These are phyloP conservation scores for Athelia psychrophila DNA, from an alignment of 1,284 basidiomycete species.

Conservation along the genomic window DNA sequence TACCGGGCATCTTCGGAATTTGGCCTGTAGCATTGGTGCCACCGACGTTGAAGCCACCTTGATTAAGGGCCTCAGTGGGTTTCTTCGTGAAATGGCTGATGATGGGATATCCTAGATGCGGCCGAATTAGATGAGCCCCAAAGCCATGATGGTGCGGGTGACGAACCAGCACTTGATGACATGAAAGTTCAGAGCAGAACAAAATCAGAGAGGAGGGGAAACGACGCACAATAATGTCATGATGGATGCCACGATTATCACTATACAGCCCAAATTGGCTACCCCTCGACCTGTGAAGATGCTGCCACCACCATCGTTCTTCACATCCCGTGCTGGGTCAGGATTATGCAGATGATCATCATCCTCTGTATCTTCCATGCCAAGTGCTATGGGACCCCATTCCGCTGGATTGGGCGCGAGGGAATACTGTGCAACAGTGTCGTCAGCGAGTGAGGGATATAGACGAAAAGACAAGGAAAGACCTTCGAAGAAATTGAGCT, in stretches of 20 bases:
- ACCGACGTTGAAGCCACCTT: constrained; percentile 49
- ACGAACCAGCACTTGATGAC: neutral
- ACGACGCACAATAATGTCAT: constrained; percentile 29
- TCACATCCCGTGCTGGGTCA: constrained; percentile 30
- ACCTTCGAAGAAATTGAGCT: no score
- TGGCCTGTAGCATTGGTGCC: constrained; percentile 54
- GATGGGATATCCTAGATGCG: constrained; percentile 20
- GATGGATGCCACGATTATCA: constrained; percentile 30
- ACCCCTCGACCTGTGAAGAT: constrained; percentile 39
- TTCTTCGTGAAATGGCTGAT: constrained; percentile 37
- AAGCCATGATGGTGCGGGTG: neutral
- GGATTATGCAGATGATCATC: constrained; percentile 77
- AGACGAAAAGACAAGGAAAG: no score
- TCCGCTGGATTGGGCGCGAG: constrained; percentile 27
- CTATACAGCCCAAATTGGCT: constrained; percentile 43
- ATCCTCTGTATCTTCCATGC: constrained; percentile 39
- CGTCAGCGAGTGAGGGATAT: no score
- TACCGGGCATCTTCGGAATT: constrained; percentile 61
- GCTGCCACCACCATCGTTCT: constrained; percentile 33
- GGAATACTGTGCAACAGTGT: constrained; percentile 18
- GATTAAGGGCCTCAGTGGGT: constrained; percentile 25
- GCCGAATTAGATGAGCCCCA: neutral
- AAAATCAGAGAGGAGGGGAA: neutral
- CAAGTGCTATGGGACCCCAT: constrained; percentile 23
- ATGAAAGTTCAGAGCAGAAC: neutral